Base-by-base conservation (phyloP, 176 grass and related monocot species). In the Aegilops sharonensis region DNA sequence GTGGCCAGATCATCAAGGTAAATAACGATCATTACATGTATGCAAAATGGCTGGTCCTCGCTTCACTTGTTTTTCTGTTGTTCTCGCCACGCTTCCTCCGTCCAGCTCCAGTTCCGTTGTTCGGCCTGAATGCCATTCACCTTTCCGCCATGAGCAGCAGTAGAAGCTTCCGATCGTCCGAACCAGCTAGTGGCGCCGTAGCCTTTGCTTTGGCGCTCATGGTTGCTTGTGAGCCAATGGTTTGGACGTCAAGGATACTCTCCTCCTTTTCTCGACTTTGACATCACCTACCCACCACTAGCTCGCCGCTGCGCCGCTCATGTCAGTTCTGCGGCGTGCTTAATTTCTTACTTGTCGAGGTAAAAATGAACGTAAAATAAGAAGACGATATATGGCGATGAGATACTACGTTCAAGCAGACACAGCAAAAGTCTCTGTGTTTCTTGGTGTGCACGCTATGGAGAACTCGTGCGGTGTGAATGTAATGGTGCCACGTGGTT, bases 1-100 rank as follows among this genome's bases (percentile, higher is more conserved):
- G 68, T 78, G 90, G 81, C 69, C 70, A 85, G 24, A 84, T 94
- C 32, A 91, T 89, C 27, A 24, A 94, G 87, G 94, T 94, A 88
- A 52, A 10, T 1, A 9, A 1, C 9, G 9, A 11, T 3, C 31
- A 2, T 29, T 70, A 42, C 54, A 25, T 4, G n/a, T 32, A 36
- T 23, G 35, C 63, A 37, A 32, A 62, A 67, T 64, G 9, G 1
- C 4, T 48, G 9, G 9, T 87, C 15, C 36, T 78, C 63, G 81
- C 20, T 47, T 68, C 3, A 6, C 24, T 48, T 78, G 3, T 11
- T 27, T 2, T 25, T 64, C 5, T 21, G 14, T 20, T 18, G 25
- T 30, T 65, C 25, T 65, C 6, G 11, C 5, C 21, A 72, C 37
- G 37, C 40, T 9, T 29, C 42, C 1, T 75, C 72, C 0, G 3